Evolutionary conservation across 1,284 basidiomycete species (phyloP).

Genomic region (Psilocybe mexicana): DNA sequence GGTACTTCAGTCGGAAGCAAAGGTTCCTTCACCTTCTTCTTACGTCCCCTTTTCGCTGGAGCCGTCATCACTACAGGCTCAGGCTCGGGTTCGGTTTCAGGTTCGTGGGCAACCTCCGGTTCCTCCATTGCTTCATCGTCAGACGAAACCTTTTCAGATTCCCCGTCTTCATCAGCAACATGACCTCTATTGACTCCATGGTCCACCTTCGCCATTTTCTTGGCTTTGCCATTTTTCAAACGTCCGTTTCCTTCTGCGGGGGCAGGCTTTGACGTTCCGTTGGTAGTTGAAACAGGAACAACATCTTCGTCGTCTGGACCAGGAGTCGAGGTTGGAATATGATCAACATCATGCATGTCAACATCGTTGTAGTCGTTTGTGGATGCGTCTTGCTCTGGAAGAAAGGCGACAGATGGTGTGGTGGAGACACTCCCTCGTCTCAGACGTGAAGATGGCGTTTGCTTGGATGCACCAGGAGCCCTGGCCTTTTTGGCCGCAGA

Average conservation of each 20-base stretch:
- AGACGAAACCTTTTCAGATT: conserved; percentile 17
- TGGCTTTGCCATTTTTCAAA: conserved; percentile 4
- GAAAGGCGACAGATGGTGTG: not conserved
- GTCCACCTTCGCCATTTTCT: not conserved
- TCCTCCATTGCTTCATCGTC: conserved; percentile 9
- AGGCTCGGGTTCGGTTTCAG: not conserved
- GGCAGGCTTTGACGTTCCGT: not conserved
- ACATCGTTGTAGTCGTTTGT: conserved; percentile 15
- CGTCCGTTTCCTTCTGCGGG: not conserved
- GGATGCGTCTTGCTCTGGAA: conserved; percentile 2
- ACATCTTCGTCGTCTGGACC: conserved; percentile 1
- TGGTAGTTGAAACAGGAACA: not conserved
- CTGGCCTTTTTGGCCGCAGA: conserved; percentile 16
- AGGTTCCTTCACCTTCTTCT: conserved; percentile 2
- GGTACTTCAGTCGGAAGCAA: not conserved
- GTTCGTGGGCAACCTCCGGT: not conserved
- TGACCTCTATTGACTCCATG: conserved; percentile 5
- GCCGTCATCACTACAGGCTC: not conserved
- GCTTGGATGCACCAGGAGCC: conserved; percentile 11
- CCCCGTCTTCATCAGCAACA: conserved; percentile 13
- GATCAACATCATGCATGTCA: conserved; percentile 20
- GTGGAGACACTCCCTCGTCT: conserved; percentile 7
- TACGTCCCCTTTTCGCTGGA: conserved; percentile 2
- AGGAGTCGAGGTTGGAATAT: not conserved
- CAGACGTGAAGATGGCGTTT: conserved; percentile 11